Evolutionary conservation across 805 yeast species (phyloP).

Genomic region (Yarrowia sp.): DNA sequence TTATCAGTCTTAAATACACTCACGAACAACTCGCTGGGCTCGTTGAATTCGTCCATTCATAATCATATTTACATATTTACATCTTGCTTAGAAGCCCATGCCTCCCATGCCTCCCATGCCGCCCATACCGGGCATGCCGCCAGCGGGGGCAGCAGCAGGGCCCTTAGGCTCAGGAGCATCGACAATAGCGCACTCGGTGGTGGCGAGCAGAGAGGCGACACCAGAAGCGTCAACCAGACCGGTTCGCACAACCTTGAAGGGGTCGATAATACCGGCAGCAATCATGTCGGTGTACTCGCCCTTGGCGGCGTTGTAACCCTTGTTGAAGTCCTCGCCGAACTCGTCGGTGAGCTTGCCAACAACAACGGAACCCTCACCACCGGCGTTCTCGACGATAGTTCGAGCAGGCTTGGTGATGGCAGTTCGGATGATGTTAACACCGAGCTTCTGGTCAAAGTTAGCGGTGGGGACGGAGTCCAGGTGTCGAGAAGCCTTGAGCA

Average conservation of each 20-base stretch:
- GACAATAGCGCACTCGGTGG: conserved; percentile 97
- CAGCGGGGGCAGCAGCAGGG: conserved; percentile 54
- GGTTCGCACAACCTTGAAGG: conserved; percentile 95
- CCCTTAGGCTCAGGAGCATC: conserved; percentile 77
- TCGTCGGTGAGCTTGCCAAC: conserved; percentile 75
- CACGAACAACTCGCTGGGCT: background rate
- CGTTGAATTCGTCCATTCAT: background rate
- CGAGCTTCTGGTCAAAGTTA: conserved; percentile 95
- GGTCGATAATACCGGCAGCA: conserved; percentile 95
- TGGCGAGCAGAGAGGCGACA: conserved; percentile 94
- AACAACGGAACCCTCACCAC: conserved; percentile 94
- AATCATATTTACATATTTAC: conserved; percentile 23
- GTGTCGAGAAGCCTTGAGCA: conserved; percentile 81
- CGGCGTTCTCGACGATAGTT: conserved; percentile 94
- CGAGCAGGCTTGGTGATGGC: conserved; percentile 95
- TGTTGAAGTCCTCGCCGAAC: conserved; percentile 68
- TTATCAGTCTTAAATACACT: background rate
- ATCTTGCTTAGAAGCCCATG: conserved; percentile 36
- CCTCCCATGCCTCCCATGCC: conserved; percentile 43
- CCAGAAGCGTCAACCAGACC: conserved; percentile 96
- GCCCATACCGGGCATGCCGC: conserved; percentile 62
- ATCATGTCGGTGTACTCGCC: conserved; percentile 95
- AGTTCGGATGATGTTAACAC: conserved; percentile 86
- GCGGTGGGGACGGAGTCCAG: conserved; percentile 67
- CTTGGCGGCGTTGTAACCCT: conserved; percentile 88